phyloP scores from a whole-genome alignment of 176 grass and related monocot species.

The Paspalum notatum region DNA sequence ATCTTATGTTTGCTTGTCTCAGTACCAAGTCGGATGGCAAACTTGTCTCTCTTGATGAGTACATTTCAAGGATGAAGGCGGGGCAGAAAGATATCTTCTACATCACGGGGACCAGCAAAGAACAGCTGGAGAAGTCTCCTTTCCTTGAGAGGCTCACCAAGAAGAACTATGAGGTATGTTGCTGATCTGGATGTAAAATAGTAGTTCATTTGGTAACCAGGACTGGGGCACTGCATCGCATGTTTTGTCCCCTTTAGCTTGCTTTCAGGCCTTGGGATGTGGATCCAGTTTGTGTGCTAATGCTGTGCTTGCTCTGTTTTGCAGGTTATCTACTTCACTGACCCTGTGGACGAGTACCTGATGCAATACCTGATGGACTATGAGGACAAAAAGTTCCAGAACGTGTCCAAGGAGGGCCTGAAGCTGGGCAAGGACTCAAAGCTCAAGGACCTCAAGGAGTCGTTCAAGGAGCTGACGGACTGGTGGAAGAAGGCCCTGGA shows the following conservation, averaged over 20 bases:
- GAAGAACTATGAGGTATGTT: conserved; percentile 90
- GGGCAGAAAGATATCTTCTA: conserved; percentile 97
- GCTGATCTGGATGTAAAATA: not conserved
- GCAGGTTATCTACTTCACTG: conserved; percentile 97
- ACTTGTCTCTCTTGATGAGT: conserved; percentile 95
- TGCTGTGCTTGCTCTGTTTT: not conserved
- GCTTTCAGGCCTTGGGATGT: not conserved
- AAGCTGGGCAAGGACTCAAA: conserved; percentile 95
- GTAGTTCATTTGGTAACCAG: not conserved
- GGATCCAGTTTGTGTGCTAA: not conserved
- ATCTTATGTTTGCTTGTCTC: conserved; percentile 43
- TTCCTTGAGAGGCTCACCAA: conserved; percentile 98
- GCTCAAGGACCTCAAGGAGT: conserved; percentile 95
- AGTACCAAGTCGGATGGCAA: conserved; percentile 97
- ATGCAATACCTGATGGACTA: conserved; percentile 99
- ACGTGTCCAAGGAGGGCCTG: conserved; percentile 95
- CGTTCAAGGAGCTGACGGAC: conserved; percentile 88
- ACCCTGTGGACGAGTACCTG: conserved; percentile 92
- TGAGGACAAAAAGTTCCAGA: conserved; percentile 99
- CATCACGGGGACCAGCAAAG: conserved; percentile 92
- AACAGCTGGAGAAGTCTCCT: conserved; percentile 94
- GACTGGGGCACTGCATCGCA: not conserved
- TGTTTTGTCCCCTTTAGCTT: not conserved
- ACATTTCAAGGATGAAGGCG: conserved; percentile 96
- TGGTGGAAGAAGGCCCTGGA: conserved; percentile 94